Evolutionary conservation across 306 rosid species (phyloP).

Genomic region (Cicer bijugum): DNA sequence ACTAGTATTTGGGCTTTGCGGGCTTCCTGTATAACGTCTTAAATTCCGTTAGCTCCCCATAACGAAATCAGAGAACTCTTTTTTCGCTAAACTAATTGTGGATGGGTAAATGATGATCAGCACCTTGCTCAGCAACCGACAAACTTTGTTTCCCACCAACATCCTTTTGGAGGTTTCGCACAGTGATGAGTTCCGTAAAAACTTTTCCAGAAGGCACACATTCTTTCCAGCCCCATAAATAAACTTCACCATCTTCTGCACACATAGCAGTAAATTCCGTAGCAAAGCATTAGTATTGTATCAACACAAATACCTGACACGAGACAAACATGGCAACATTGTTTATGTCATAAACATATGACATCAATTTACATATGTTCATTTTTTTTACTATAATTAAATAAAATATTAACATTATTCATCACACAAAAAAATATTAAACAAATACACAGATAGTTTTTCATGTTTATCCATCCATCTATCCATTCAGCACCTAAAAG

Average conservation of each 20-base stretch:
- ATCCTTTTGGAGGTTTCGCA: constrained; percentile 60
- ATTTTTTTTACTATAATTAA: too few species aligned
- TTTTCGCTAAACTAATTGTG: constrained; percentile 33
- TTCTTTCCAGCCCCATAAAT: constrained; percentile 97
- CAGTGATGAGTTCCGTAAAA: constrained; percentile 55
- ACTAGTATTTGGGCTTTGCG: constrained; percentile 58
- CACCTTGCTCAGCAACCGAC: constrained; percentile 68
- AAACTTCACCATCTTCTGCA: constrained; percentile 72
- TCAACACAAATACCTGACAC: background rate
- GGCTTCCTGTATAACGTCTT: constrained; percentile 58
- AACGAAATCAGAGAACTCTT: constrained; percentile 43
- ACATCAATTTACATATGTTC: too few species aligned
- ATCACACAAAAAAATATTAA: too few species aligned
- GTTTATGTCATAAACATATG: too few species aligned
- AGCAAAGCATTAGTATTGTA: constrained; percentile 14
- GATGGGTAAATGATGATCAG: constrained; percentile 23
- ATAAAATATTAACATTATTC: too few species aligned
- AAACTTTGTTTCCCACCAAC: constrained; percentile 56
- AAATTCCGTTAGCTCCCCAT: constrained; percentile 47
- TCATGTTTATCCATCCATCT: too few species aligned
- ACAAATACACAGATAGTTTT: too few species aligned
- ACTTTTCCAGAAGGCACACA: constrained; percentile 80
- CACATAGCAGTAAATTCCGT: constrained; percentile 25
- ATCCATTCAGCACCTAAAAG: too few species aligned
- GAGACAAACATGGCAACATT: too few species aligned